phyloP scores from a whole-genome alignment of 2,329 filamentous ascomycete genomes.

The Fusarium continuum region DNA sequence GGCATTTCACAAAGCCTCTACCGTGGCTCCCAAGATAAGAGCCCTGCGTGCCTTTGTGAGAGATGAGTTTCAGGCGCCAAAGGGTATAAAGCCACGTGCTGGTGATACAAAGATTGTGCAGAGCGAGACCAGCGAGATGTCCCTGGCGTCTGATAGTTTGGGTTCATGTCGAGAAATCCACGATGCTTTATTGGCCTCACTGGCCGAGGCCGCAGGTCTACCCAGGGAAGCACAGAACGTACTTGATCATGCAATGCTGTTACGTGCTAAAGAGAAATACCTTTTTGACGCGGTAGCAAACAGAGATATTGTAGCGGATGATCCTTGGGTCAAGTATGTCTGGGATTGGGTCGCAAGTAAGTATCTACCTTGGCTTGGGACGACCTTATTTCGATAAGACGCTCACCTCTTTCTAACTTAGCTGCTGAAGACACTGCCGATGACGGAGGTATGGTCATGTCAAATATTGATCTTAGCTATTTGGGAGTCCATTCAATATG shows the following conservation, averaged over 20 bases:
- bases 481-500: conserved; percentile 78
- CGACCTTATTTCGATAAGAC: neutral
- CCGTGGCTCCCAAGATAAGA: conserved; percentile 60
- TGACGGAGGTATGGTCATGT: conserved; percentile 75
- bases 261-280: conserved; percentile 69
- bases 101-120: conserved; percentile 43
- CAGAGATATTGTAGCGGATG: conserved; percentile 71
- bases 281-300: conserved; percentile 73
- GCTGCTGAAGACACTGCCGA: conserved; percentile 71
- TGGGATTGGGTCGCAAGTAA: conserved; percentile 79
- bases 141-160: conserved; percentile 51
- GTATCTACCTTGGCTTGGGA: conserved; percentile 36
- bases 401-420: conserved; percentile 54
- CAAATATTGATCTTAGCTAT: conserved; percentile 76
- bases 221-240: conserved; percentile 61
- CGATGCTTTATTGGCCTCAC: conserved; percentile 61
- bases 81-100: conserved; percentile 39
- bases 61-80: conserved; percentile 42
- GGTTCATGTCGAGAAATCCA: conserved; percentile 66
- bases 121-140: conserved; percentile 49
- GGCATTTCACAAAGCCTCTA: conserved; percentile 53
- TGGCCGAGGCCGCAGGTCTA: conserved; percentile 56
- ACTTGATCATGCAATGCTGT: conserved; percentile 66
- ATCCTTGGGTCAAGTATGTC: conserved; percentile 78
- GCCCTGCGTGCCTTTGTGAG: conserved; percentile 54